phyloP scores from a whole-genome alignment of 441 rosid genomes.

The Populus tomentosa region DNA sequence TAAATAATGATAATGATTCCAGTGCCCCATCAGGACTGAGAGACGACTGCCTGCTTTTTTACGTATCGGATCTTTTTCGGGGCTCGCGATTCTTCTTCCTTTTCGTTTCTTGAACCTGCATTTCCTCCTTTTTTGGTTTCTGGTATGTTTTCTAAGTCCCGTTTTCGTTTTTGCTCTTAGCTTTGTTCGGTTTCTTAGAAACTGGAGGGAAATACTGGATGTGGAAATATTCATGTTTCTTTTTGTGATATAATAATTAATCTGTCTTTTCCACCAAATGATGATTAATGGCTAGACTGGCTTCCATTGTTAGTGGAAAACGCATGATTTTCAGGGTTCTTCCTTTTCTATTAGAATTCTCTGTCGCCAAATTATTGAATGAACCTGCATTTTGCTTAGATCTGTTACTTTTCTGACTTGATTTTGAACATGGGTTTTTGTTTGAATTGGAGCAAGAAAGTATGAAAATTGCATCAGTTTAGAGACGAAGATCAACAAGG shows the following conservation, averaged over 20 bases:
- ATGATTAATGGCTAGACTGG: background rate
- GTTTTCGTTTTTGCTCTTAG: background rate
- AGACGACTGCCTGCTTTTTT: background rate
- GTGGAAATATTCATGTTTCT: background rate
- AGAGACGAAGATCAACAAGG: too few relatives aligned
- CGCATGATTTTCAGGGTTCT: background rate
- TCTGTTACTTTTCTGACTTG: slow-evolving; percentile 17
- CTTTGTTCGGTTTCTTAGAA: slow-evolving; percentile 2
- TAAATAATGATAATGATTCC: background rate
- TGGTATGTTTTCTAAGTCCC: background rate
- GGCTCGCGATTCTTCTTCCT: slow-evolving; percentile 17
- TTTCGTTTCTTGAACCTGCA: slow-evolving; percentile 8
- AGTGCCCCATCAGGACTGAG: background rate
- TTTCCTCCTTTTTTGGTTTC: slow-evolving; percentile 12
- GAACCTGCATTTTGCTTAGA: slow-evolving; percentile 18
- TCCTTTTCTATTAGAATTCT: background rate
- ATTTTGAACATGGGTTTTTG: background rate
- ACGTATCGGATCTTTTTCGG: slow-evolving; percentile 26
- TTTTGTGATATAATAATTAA: background rate
- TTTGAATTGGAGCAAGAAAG: background rate
- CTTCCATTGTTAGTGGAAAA: background rate
- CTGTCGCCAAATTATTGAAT: background rate
- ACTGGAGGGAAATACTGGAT: background rate
- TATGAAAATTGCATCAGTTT: too few relatives aligned
- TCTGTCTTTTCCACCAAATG: background rate